These are phyloP conservation scores for Diaporthe sp. DNA, from an alignment of 2,329 filamentous ascomycete genomes.

Conservation along the genomic window DNA sequence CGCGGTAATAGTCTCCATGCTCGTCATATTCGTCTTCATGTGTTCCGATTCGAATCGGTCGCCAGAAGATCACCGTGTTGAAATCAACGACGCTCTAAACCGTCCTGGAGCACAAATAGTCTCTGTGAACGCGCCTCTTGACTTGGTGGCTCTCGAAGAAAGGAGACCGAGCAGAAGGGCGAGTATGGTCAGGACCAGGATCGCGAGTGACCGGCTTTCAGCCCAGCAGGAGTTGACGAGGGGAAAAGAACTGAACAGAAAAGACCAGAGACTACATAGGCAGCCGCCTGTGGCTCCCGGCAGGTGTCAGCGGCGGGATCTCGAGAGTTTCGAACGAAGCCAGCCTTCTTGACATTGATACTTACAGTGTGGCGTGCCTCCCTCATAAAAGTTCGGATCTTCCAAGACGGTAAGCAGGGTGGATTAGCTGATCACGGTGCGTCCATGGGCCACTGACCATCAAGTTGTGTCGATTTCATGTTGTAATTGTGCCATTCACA, in stretches of 20 bases:
- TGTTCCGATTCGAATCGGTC: neutral
- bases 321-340: neutral
- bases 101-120: neutral
- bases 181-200: neutral
- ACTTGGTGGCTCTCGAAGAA: neutral
- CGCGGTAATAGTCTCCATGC: constrained; percentile 21
- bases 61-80: neutral
- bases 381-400: neutral
- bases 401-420: neutral
- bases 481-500: neutral
- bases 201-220: too few relatives aligned
- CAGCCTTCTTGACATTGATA: neutral
- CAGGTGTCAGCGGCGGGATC: neutral
- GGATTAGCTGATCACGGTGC: neutral
- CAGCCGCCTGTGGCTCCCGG: too few relatives aligned
- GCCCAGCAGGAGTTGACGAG: neutral
- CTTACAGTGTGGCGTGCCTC: too few relatives aligned
- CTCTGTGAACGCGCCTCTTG: neutral
- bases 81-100: neutral
- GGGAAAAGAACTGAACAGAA: neutral
- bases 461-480: neutral
- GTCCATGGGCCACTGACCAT: neutral
- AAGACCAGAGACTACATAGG: neutral
- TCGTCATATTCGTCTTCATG: constrained; percentile 39
- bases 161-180: neutral